Conservation (phyloP, 768 basidiomycete species). For the Tulasnella sp. region DNA sequence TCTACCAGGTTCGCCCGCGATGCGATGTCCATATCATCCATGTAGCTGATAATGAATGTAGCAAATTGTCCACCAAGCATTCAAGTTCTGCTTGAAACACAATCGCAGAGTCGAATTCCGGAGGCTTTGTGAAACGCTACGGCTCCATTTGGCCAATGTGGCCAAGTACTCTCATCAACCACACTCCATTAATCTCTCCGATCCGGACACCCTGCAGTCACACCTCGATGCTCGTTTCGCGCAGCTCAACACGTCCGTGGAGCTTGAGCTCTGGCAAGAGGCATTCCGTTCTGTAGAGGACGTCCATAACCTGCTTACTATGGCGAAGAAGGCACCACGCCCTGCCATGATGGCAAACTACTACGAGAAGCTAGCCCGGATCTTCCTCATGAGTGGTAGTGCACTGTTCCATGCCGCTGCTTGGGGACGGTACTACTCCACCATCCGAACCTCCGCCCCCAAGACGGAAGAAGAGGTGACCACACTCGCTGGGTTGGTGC, state of each 20-base stretch:
- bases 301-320: slow-evolving; percentile 86
- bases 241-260: slow-evolving; percentile 91
- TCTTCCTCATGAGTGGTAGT: slow-evolving; percentile 91
- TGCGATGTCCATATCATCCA: neutral
- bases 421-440: slow-evolving; percentile 74
- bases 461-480: slow-evolving; percentile 66
- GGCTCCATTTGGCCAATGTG: slow-evolving; percentile 86
- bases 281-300: slow-evolving; percentile 98
- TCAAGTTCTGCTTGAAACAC: slow-evolving; percentile 91
- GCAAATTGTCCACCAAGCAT: slow-evolving; percentile 95
- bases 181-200: slow-evolving; percentile 89
- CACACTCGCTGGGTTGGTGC: slow-evolving; percentile 77
- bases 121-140: slow-evolving; percentile 88
- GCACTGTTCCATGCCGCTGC: slow-evolving; percentile 94
- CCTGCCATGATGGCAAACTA: slow-evolving; percentile 98
- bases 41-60: slow-evolving; percentile 27
- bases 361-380: slow-evolving; percentile 94
- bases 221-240: slow-evolving; percentile 96
- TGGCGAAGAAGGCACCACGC: slow-evolving; percentile 85
- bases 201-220: slow-evolving; percentile 86
- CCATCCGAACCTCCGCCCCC: slow-evolving; percentile 58
- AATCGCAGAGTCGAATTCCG: slow-evolving; percentile 95
- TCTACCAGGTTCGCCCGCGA: slow-evolving; percentile 67
- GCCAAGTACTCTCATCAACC: slow-evolving; percentile 91
- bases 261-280: slow-evolving; percentile 98